Base-by-base conservation (phyloP, 257 asterid genomes). In the Solanum okadae region DNA sequence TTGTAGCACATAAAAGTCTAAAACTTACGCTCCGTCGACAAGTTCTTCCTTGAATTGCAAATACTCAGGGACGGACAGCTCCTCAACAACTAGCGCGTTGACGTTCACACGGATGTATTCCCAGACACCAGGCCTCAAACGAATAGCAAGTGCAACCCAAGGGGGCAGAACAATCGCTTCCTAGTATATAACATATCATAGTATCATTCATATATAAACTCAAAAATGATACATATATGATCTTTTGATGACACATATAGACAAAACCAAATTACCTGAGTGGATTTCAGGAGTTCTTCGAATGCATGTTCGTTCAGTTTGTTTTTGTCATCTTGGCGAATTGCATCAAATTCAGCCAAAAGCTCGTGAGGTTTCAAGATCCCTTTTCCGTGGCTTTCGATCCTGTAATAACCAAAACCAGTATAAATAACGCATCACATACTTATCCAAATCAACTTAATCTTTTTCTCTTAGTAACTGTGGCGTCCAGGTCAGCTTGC, bases 61-160 rank as follows among this genome's bases (percentile, higher is more conserved):
- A 90, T 92, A 97, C 84, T 96, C 96, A 0, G 99, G 94, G 85
- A 95, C 99, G 5, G 95, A 92, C 56, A 97, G 92, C 76, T 97
- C 98, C 91, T 97, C 99, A 0, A 97, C 94, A 10, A 88, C 89
- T 2, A 97, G 91, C 0, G 95, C 94, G 10, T 94, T 92, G 8
- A 94, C 96, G 67, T 96, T 96, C 70, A 97, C 96, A 1, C 98
- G 93, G 4, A 96, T 91, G 8, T 97, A 93, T 25, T 97, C 98
- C 99, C 99, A 97, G 40, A 97, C 98, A 29, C 99, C 99, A 2
- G 99, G 99, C 90, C 99, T 90, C n/a, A 94, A 89, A 29, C 99
- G 98, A 71, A 97, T 94, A 3, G 99, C 99, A 29, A 97, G 96
- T 25, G 96, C 99, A 87, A 97, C 98, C 99, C 99, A 95, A 5